These are phyloP conservation scores for Boletus sp. DNA, from an alignment of 1,284 basidiomycete species.

Conservation along the genomic window DNA sequence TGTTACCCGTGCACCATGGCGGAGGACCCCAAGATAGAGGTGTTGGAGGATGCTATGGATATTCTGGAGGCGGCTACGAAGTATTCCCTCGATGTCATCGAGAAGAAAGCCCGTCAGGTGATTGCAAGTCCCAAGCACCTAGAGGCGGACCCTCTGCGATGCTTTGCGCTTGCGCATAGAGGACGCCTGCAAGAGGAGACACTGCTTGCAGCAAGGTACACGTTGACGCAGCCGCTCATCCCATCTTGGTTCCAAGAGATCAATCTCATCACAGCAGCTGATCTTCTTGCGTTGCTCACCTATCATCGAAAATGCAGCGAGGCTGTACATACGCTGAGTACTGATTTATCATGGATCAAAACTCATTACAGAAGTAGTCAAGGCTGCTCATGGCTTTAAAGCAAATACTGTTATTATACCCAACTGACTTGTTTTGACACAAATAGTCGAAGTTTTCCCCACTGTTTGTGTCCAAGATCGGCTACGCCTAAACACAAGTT, in stretches of 20 bases:
- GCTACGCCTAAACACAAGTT: not conserved
- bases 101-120: too few relatives aligned
- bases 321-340: not conserved
- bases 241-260: not conserved
- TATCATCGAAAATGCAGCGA: not conserved
- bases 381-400: not conserved
- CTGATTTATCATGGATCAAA: not conserved
- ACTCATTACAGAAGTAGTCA: not conserved
- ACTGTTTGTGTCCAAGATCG: slow-evolving; percentile 4
- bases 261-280: not conserved
- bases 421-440: too few relatives aligned
- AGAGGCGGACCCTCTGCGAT: too few relatives aligned
- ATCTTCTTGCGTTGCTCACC: not conserved
- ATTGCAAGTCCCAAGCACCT: too few relatives aligned
- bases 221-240: too few relatives aligned
- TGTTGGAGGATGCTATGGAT: not conserved
- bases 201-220: too few relatives aligned
- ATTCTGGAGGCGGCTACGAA: too few relatives aligned
- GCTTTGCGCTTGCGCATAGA: too few relatives aligned
- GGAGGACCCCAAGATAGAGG: not conserved
- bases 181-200: too few relatives aligned
- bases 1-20: not conserved
- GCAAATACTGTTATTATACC: too few relatives aligned
- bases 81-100: too few relatives aligned
- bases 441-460: too few relatives aligned